A percentile compares a stretch with the other conserved stretches of the same genome.
These are phyloP conservation scores for Coffea humblotiana DNA, from an alignment of 305 asterid species.

Conservation along the genomic window DNA sequence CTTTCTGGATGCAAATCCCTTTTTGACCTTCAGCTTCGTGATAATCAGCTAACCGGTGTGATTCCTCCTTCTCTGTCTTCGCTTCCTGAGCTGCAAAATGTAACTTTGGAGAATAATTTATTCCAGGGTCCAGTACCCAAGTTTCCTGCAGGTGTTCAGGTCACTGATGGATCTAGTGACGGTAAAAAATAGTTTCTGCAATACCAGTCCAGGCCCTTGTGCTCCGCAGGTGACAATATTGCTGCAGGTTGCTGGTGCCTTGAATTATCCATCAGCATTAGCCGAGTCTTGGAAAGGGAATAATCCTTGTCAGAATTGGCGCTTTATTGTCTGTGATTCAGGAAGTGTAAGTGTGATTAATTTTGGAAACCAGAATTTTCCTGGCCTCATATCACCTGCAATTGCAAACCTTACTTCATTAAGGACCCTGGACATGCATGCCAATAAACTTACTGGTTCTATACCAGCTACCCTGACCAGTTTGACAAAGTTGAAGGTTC, in stretches of 20 bases:
- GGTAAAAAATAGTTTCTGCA: slow-evolving; percentile 56
- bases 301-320: slow-evolving; percentile 64
- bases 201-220: slow-evolving; percentile 60
- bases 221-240: slow-evolving; percentile 60
- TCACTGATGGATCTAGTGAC: slow-evolving; percentile 38
- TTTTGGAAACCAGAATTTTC: slow-evolving; percentile 52
- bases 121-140: slow-evolving; percentile 78
- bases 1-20: slow-evolving; percentile 51
- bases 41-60: slow-evolving; percentile 63
- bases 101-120: slow-evolving; percentile 57
- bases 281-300: slow-evolving; percentile 78
- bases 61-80: slow-evolving; percentile 56
- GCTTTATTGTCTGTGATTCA: slow-evolving; percentile 48
- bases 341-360: slow-evolving; percentile 55
- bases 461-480: slow-evolving; percentile 54
- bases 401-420: slow-evolving; percentile 48
- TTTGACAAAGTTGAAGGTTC: slow-evolving; percentile 43
- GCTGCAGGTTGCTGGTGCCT: slow-evolving; percentile 47
- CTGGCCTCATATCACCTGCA: slow-evolving; percentile 63
- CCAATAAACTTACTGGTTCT: slow-evolving; percentile 56
- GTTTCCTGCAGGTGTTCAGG: slow-evolving; percentile 42
- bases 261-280: slow-evolving; percentile 55
- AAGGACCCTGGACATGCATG: slow-evolving; percentile 45
- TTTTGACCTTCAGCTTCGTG: slow-evolving; percentile 60
- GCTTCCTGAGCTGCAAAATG: slow-evolving; percentile 49